Base-by-base conservation (phyloP, 2,329 filamentous ascomycete genomes). In the Penicillium sp. region DNA sequence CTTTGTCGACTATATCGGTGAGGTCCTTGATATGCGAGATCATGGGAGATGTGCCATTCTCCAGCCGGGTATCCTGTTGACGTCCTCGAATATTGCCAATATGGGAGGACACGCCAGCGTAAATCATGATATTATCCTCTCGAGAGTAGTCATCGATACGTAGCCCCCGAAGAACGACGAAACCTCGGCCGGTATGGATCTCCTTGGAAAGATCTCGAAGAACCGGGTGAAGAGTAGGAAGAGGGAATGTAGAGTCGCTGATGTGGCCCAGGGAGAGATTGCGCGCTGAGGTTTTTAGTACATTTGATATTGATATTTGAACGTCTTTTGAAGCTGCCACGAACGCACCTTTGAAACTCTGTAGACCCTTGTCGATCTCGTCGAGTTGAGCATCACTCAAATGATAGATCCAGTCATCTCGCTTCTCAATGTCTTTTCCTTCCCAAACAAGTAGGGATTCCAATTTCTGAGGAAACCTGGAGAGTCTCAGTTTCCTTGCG, bases 1-100 rank as follows among this genome's bases (percentile, higher is more conserved):
- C 51, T 24, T 43, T 54, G 9, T 60, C 54, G 9, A 47, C 38
- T 0, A 47, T 59, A 15, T 24, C 44, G 18, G 62, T 72, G 7
- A 88, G 72, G 57, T 88, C 84, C 65, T 83, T 87, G 69, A 88
- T 83, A 56, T 88, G 85, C 2, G 77, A 73, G 2, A 84, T 66
- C 6, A 83, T 77, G 0, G 82, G 79, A 42, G 57, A 63, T 8
- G 53, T 58, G 21, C 57, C 57, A 26, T 61, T 53, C 18, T 51
- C 50, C n/a, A 61, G 39, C 31, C 60, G 52, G 3, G 52, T 60
- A 38, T 70, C 71, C 61, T 77, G 72, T 55, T 79, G 76, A 3
- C 72, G 69, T 5, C 71, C 77, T 3, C 74, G 63, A 9, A 70
- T 59, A 8, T 59, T 57, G 28, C 66, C 76, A 42, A 78, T 66